Evolutionary conservation across 495 filamentous ascomycete species (phyloP).

Genomic region (Entonaema liquescens): DNA sequence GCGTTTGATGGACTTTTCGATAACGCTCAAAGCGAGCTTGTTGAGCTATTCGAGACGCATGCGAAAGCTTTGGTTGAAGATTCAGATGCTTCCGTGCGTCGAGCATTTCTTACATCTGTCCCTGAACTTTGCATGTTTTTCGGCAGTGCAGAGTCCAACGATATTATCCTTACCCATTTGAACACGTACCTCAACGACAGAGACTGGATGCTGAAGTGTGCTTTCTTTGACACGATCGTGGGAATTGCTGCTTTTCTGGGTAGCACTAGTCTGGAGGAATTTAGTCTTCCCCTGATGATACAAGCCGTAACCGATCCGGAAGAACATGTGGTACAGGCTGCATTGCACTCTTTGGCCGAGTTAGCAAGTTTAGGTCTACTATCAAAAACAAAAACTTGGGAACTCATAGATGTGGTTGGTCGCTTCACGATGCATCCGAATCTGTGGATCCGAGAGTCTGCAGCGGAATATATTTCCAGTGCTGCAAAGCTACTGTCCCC

Average conservation of each 20-base stretch:
- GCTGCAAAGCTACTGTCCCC: constrained; percentile 78
- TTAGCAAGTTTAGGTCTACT: constrained; percentile 90
- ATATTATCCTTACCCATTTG: constrained; percentile 92
- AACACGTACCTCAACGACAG: constrained; percentile 98
- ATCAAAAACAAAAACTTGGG: constrained; percentile 84
- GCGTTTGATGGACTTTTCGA: constrained; percentile 86
- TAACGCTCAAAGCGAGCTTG: constrained; percentile 76
- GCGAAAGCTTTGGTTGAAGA: constrained; percentile 92
- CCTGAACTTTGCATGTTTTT: constrained; percentile 95
- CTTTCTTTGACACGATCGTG: constrained; percentile 95
- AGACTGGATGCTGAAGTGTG: constrained; percentile 96
- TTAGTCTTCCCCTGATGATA: constrained; percentile 94
- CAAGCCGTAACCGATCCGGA: constrained; percentile 96
- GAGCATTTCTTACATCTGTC: constrained; percentile 94
- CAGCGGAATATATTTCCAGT: constrained; percentile 80
- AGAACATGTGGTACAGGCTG: constrained; percentile 92
- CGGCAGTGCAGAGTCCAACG: constrained; percentile 85
- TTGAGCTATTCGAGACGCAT: constrained; percentile 82
- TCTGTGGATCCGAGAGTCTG: constrained; percentile 91
- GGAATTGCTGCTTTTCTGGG: constrained; percentile 93
- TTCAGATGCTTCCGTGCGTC: constrained; percentile 82
- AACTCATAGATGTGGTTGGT: constrained; percentile 79
- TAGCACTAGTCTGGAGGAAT: constrained; percentile 87
- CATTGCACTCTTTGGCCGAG: constrained; percentile 85
- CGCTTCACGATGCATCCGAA: constrained; percentile 94